Base-by-base conservation (phyloP, 441 rosid genomes). In the Arabidopsis hybrid region DNA sequence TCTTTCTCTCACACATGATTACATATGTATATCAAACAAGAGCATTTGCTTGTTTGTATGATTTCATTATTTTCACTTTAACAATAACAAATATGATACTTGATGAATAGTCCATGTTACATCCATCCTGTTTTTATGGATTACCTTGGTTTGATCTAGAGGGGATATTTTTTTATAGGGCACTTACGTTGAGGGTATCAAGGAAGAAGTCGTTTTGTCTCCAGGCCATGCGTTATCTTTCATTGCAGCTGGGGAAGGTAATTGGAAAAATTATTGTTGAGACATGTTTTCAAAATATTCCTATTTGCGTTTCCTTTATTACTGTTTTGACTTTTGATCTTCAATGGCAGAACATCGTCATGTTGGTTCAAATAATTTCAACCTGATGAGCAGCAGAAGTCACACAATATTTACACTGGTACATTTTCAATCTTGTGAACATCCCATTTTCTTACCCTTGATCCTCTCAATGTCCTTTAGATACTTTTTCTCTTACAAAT, bases 221-320 rank as follows among this genome's bases (percentile, higher is more conserved):
- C 98, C 99, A 39, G 99, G 99, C 61, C 99, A 94, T 74, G 99
- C 88, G 32, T 87, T 96, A 76, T 96, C 99, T 63, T 96, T 96
- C 79, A 92, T 96, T 84, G 97, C 99, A 65, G 98, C 98, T 40
- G 99, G 99, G 57, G 99, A 96, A 88, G 99, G 99, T 96, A 83
- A 65, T n/a, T 43, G 72, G 21, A 61, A 35, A 21, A 32, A 4
- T 51, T 58, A 35, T 36, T 69, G 68, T 34, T 13, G 29, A 35
- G 39, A 59, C 53, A 60, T 60, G n/a, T 40, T 7, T 5, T 60
- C 8, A 8, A 0, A n/a, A 2, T 63, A 14, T 63, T 31, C 52
- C n/a, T 63, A 4, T 8, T 7, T 2, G 17, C 40, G 40, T 46
- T 5, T 63, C 9, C 53, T 21, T 45, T 6, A 52, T 60, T 21